Conservation (phyloP, 2,329 filamentous ascomycete genomes). For the Penicillium sp. region DNA sequence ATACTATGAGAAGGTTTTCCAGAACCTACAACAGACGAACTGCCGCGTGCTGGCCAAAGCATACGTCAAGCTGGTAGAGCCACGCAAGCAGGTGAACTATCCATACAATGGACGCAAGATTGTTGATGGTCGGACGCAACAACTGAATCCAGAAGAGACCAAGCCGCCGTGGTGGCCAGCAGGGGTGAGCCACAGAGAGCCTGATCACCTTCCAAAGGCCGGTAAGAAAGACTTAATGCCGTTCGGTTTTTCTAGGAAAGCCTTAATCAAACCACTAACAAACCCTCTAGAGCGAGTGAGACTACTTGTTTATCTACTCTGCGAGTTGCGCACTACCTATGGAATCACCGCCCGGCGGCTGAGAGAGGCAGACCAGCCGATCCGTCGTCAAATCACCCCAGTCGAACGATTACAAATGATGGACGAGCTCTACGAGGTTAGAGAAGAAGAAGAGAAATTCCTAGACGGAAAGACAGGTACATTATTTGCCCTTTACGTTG, state of each 20-base stretch:
- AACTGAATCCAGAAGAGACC: constrained; percentile 34
- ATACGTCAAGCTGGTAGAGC: constrained; percentile 38
- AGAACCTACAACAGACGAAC: constrained; percentile 38
- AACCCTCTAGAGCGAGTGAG: constrained; percentile 37
- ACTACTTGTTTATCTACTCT: constrained; percentile 43
- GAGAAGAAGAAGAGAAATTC: constrained; percentile 41
- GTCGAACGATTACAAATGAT: constrained; percentile 37
- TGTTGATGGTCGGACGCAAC: constrained; percentile 31
- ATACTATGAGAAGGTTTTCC: constrained; percentile 37
- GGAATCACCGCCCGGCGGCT: constrained; percentile 40
- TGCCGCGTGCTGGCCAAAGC: constrained; percentile 38
- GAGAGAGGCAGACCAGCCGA: constrained; percentile 41
- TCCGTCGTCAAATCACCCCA: constrained; percentile 39
- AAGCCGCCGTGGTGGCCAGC: constrained; percentile 38
- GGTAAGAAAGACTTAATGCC: constrained; percentile 19
- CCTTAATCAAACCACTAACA: not conserved
- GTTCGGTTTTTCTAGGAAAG: not conserved
- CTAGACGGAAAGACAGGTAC: constrained; percentile 39
- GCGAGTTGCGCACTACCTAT: constrained; percentile 36
- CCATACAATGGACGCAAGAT: constrained; percentile 38
- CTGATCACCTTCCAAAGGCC: constrained; percentile 36
- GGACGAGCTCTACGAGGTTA: constrained; percentile 43
- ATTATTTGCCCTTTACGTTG: not conserved
- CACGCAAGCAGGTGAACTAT: constrained; percentile 38
- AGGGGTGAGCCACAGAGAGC: constrained; percentile 36